Evolutionary conservation across 805 yeast genomes (phyloP), one percentile per base, ranked within the genome.

Genomic region (Metschnikowia bowlesiae): DNA sequence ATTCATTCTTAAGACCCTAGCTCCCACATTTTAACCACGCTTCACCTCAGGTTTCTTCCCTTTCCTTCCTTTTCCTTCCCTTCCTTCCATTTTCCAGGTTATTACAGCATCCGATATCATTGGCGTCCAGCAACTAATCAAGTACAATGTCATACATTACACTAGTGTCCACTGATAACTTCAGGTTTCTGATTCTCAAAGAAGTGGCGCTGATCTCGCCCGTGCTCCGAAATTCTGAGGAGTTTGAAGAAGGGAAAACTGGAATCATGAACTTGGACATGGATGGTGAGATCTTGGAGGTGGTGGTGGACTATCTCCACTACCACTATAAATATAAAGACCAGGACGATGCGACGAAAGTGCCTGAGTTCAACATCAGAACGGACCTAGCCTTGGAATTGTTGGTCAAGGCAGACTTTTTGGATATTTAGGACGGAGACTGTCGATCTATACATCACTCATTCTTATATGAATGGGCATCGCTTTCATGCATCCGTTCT

Each of bases 301-400:
- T 89, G 59, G 84, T 92, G 9, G 85, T 88, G 39, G 97, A 92
- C 59, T 92, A 94, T 59, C 68, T 92, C 33, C 83, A 87, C 63
- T 91, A 87, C 62, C 82, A 87, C 59, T 65, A 76, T 52, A 84
- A 87, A 58, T 88, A 87, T 63, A 80, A 76, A 54, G 82, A 80
- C 45, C 68, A 64, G 45, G 78, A 75, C 0, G 78, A 73, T 33
- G 56, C 63, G 6, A 81, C 79, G 4, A 84, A 80, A 45, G 80
- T 87, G 6, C 96, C 96, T 0, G 94, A 87, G 49, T 94, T 94
- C 67, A 86, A 87, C 35, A 82, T 94, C 2, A 97, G 98, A 1
- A 91, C 97, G 0, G 97, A 89, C 57, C 79, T 92, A 81, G 96
- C 98, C 0, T 71, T 92, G 53, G 98, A 94, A 63, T 70, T 92